These are phyloP conservation scores for Penicillium sp. DNA, from an alignment of 2,329 filamentous ascomycete species.

Conservation along the genomic window DNA sequence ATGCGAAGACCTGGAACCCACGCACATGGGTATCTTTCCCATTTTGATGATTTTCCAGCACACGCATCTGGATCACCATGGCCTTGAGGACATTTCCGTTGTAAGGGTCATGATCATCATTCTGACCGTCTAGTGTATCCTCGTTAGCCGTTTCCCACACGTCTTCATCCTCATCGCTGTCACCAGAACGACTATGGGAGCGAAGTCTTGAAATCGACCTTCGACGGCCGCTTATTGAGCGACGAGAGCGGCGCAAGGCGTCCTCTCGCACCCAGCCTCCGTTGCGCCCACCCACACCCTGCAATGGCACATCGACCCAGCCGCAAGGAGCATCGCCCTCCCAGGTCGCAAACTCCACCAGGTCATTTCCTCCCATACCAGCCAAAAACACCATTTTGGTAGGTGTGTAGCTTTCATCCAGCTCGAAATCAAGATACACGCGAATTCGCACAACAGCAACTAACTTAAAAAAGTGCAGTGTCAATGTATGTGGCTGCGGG, in stretches of 20 bases:
- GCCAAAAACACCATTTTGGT: conserved; percentile 85
- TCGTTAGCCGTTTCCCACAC: conserved; percentile 26
- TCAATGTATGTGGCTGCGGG: conserved; percentile 58
- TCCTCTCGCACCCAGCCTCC: conserved; percentile 27
- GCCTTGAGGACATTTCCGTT: conserved; percentile 73
- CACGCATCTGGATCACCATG: conserved; percentile 82
- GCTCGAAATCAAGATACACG: conserved; percentile 72
- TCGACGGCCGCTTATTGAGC: conserved; percentile 9
- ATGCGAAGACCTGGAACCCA: conserved; percentile 77
- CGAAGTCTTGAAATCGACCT: conserved; percentile 4
- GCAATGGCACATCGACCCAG: conserved; percentile 80
- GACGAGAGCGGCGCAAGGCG: conserved; percentile 12
- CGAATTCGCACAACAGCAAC: conserved; percentile 48
- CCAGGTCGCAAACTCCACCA: conserved; percentile 81
- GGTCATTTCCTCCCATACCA: conserved; percentile 83
- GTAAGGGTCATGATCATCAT: conserved; percentile 34
- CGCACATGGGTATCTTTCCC: conserved; percentile 98
- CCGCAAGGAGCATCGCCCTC: conserved; percentile 71
- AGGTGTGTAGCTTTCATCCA: conserved; percentile 94
- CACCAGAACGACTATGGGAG: not conserved
- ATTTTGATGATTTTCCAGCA: conserved; percentile 97
- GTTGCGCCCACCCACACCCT: conserved; percentile 51
- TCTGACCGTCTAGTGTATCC: conserved; percentile 20
- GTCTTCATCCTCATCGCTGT: conserved; percentile 12
- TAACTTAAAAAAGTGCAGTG: conserved; percentile 57